Conservation (phyloP, 441 rosid genomes). For the Populus trichocarpa region DNA sequence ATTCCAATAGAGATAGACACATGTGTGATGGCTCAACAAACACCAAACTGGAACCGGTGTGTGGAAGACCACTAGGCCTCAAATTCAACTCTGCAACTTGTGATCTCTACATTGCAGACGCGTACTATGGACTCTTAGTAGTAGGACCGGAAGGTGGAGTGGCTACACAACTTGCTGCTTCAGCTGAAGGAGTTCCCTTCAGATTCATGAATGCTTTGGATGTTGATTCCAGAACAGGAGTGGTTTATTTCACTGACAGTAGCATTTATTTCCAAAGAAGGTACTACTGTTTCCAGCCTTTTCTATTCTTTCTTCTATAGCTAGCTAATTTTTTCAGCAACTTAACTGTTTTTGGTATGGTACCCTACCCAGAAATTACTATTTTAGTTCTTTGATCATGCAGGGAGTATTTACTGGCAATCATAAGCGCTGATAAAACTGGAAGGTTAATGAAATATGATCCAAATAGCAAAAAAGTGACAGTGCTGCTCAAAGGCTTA, state of each 20-base stretch:
- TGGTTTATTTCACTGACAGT: constrained; percentile 42
- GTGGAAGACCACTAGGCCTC: constrained; percentile 55
- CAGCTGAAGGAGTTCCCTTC: constrained; percentile 36
- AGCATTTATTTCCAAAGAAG: constrained; percentile 39
- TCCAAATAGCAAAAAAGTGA: constrained; percentile 32
- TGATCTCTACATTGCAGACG: constrained; percentile 50
- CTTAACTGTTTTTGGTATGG: background rate
- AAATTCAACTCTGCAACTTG: constrained; percentile 37
- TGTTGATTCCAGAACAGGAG: constrained; percentile 32
- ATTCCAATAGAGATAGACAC: constrained; percentile 22
- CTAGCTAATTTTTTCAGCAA: background rate
- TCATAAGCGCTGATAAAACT: constrained; percentile 26
- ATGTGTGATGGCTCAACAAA: constrained; percentile 42
- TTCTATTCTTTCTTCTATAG: background rate
- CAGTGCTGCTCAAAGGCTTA: constrained; percentile 26
- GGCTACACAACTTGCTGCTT: constrained; percentile 28
- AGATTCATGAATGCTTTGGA: constrained; percentile 40
- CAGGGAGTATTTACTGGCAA: constrained; percentile 34
- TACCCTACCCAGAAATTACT: background rate
- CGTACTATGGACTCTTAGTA: constrained; percentile 39
- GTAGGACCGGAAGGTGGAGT: constrained; percentile 41
- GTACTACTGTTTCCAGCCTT: constrained; percentile 6
- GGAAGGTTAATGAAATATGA: constrained; percentile 61
- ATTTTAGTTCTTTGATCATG: background rate
- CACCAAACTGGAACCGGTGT: constrained; percentile 26